phyloP scores from a whole-genome alignment of 345 rosid genomes.

The Murraya koenigii region DNA sequence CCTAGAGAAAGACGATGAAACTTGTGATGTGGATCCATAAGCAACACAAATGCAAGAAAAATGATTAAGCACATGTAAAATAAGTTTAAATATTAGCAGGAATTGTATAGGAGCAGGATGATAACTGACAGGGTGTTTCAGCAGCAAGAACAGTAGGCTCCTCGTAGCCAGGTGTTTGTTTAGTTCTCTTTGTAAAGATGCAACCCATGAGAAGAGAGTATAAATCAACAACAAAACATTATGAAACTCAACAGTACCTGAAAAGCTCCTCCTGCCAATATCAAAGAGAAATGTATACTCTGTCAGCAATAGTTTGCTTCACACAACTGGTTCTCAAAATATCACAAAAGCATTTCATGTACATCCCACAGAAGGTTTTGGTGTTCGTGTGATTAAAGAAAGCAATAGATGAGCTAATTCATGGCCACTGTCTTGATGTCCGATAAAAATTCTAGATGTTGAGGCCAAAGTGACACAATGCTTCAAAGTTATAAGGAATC shows the following conservation, averaged over 20 bases:
- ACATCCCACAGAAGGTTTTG: neutral
- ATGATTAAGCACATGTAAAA: neutral
- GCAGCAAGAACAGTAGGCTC: slow-evolving; percentile 69
- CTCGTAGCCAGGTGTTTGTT: slow-evolving; percentile 51
- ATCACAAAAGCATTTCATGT: neutral
- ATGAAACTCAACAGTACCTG: neutral
- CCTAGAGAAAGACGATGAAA: neutral
- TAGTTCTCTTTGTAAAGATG: slow-evolving; percentile 31
- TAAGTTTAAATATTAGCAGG: neutral
- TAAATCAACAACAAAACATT: neutral
- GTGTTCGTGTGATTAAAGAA: neutral
- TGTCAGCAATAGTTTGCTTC: neutral
- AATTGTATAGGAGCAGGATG: neutral
- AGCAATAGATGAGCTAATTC: neutral
- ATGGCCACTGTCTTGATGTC: neutral
- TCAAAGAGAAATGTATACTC: neutral
- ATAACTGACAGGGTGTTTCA: slow-evolving; percentile 68
- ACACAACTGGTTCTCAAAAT: neutral
- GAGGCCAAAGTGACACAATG: neutral
- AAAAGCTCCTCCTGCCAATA: slow-evolving; percentile 11
- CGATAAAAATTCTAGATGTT: neutral
- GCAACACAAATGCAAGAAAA: neutral
- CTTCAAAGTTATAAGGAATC: too few relatives aligned
- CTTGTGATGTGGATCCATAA: neutral
- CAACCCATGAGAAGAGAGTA: slow-evolving; percentile 44